Percentiles rank a stretch among this genome's conserved stretches.
Conservation (phyloP, 768 basidiomycete genomes). For the Kwoniella mangroviensis region DNA sequence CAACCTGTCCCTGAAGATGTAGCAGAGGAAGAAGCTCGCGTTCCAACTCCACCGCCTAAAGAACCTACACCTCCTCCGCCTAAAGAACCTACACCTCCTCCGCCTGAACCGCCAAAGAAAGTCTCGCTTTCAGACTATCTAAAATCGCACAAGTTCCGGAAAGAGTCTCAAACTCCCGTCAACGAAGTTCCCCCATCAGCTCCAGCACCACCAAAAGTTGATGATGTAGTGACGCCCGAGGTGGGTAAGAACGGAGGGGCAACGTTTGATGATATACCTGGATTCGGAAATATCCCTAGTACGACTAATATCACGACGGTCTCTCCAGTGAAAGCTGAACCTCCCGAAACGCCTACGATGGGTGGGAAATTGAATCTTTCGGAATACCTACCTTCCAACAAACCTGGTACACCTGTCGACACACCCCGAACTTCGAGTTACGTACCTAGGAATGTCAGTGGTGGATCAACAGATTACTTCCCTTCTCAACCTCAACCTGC, state of each 20-base stretch:
- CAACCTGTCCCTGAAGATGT: not conserved
- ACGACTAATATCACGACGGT: not conserved
- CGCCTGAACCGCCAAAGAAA: slow-evolving; percentile 42
- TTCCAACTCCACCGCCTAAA: slow-evolving; percentile 25
- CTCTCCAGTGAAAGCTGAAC: slow-evolving; percentile 23
- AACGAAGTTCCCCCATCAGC: slow-evolving; percentile 1
- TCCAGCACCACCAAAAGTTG: not conserved
- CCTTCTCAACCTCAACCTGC: slow-evolving; percentile 21
- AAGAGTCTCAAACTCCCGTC: slow-evolving; percentile 28
- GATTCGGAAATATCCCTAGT: slow-evolving; percentile 16
- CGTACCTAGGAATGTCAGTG: slow-evolving; percentile 26
- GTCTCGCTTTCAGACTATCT: slow-evolving; percentile 47
- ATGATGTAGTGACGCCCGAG: not conserved
- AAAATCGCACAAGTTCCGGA: slow-evolving; percentile 39
- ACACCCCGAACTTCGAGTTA: slow-evolving; percentile 20
- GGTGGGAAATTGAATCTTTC: slow-evolving; percentile 25
- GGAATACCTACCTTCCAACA: slow-evolving; percentile 29
- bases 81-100: slow-evolving; percentile 36
- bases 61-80: slow-evolving; percentile 35
- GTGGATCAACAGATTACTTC: slow-evolving; percentile 30
- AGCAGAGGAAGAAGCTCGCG: not conserved
- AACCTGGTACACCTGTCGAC: slow-evolving; percentile 10
- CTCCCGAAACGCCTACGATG: slow-evolving; percentile 14
- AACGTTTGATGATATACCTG: slow-evolving; percentile 24
- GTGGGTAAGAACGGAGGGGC: not conserved